Percentiles rank a stretch among this genome's conserved stretches.
Evolutionary conservation across 495 filamentous ascomycete genomes (phyloP).

Genomic region (Aspergillus taichungensis): DNA sequence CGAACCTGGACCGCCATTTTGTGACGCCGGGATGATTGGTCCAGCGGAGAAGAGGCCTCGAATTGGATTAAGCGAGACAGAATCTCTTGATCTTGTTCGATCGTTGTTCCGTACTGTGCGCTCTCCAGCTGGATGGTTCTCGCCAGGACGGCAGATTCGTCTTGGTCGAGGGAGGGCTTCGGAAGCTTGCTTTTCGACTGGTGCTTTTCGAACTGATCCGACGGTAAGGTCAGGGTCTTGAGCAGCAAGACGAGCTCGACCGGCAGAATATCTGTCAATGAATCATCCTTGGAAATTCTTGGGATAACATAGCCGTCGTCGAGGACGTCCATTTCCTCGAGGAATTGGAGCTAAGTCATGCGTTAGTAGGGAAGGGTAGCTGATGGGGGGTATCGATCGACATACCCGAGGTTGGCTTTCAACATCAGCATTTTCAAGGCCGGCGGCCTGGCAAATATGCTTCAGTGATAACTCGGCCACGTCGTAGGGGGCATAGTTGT

Average conservation of each 20-base stretch:
- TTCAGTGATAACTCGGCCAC: conserved; percentile 66
- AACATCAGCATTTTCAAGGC: conserved; percentile 29
- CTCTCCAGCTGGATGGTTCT: conserved; percentile 22
- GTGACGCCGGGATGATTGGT: conserved; percentile 27
- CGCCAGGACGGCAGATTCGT: conserved; percentile 24
- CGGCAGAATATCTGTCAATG: conserved; percentile 30
- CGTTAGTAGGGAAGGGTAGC: conserved; percentile 1
- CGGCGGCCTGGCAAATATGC: conserved; percentile 42
- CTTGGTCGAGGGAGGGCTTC: conserved; percentile 23
- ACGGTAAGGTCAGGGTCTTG: conserved; percentile 33
- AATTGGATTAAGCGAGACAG: conserved; percentile 26
- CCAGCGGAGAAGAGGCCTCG: conserved; percentile 12
- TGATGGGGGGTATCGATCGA: conserved; percentile 14
- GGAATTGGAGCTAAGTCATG: conserved; percentile 30
- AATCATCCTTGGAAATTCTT: conserved; percentile 23
- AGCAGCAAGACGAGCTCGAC: conserved; percentile 44
- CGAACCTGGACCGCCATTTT: conserved; percentile 70
- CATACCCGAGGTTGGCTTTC: conserved; percentile 37
- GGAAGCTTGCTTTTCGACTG: conserved; percentile 38
- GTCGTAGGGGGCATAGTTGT: conserved; percentile 66
- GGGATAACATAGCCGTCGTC: conserved; percentile 49
- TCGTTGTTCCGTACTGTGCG: conserved; percentile 50
- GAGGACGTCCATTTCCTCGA: conserved; percentile 41
- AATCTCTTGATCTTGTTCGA: conserved; percentile 53
- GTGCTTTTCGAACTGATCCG: conserved; percentile 30